A percentile compares a stretch with the other conserved stretches of the same genome.
These are phyloP conservation scores for Casuarina equisetifolia DNA, from an alignment of 306 rosid species.

Conservation along the genomic window DNA sequence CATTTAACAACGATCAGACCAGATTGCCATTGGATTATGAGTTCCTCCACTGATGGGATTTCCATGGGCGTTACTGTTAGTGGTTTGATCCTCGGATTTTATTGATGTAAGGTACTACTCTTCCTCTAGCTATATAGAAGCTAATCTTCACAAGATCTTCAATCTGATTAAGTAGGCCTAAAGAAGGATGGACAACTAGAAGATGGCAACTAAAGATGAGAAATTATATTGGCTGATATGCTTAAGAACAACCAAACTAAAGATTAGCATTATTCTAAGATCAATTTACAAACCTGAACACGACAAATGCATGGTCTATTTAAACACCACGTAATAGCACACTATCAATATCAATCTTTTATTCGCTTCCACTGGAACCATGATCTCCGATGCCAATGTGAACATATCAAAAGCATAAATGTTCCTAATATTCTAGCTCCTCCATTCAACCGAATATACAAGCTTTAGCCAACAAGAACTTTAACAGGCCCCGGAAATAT, in stretches of 20 bases:
- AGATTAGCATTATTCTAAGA: constrained; percentile 13
- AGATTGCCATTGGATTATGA: neutral
- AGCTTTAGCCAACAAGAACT: neutral
- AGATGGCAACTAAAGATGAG: neutral
- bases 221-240: neutral
- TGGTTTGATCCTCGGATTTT: neutral
- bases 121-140: neutral
- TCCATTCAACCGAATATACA: constrained; percentile 19
- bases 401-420: neutral
- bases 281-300: constrained; percentile 15
- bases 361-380: neutral
- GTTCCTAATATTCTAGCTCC: constrained; percentile 17
- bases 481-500: neutral
- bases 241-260: constrained; percentile 16
- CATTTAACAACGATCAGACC: neutral
- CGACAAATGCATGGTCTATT: neutral
- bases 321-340: neutral
- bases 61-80: neutral
- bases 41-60: neutral
- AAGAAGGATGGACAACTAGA: neutral
- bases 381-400: neutral
- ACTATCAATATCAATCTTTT: neutral
- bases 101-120: neutral
- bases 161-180: constrained; percentile 6
- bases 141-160: neutral